A percentile compares a stretch with the other conserved stretches of the same genome.
Conservation (phyloP, 2,329 filamentous ascomycete genomes). For the Exophiala sp. region DNA sequence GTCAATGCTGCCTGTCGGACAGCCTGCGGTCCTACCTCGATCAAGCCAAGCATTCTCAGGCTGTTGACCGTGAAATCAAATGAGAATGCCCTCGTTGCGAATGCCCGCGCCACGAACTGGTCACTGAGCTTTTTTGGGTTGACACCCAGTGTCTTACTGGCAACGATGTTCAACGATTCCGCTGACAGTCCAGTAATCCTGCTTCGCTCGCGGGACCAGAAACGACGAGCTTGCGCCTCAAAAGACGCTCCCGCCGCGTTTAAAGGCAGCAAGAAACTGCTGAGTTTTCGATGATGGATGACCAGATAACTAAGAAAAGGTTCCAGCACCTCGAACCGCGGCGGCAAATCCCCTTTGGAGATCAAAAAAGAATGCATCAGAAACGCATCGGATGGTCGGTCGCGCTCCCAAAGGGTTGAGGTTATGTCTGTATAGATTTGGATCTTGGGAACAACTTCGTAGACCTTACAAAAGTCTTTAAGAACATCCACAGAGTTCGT, state of each 20-base stretch:
- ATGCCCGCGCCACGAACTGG: constrained; percentile 68
- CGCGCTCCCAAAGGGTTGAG: constrained; percentile 36
- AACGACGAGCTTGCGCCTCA: constrained; percentile 16
- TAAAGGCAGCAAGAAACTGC: constrained; percentile 22
- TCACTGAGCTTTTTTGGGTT: constrained; percentile 55
- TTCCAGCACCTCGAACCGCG: constrained; percentile 34
- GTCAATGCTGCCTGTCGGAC: constrained; percentile 70
- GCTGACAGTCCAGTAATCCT: constrained; percentile 26
- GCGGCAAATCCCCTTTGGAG: constrained; percentile 40
- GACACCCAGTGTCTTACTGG: constrained; percentile 14
- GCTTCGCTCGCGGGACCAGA: constrained; percentile 17
- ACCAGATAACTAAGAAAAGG: constrained; percentile 39
- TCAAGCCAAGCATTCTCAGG: constrained; percentile 63
- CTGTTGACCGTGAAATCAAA: constrained; percentile 66
- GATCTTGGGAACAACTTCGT: constrained; percentile 35
- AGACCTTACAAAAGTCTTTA: constrained; percentile 39
- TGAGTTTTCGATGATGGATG: constrained; percentile 28
- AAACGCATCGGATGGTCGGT: constrained; percentile 37
- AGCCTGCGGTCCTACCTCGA: constrained; percentile 66
- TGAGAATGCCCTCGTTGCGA: constrained; percentile 69
- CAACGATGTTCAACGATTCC: constrained; percentile 27
- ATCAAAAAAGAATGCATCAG: constrained; percentile 45
- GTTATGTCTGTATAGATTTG: constrained; percentile 43
- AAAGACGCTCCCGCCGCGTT: constrained; percentile 28
- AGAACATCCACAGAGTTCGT: constrained; percentile 30